A percentile compares a stretch with the other conserved stretches of the same genome.
These are phyloP conservation scores for Calonectria multiphialidica DNA, from an alignment of 2,329 filamentous ascomycete species.

Conservation along the genomic window DNA sequence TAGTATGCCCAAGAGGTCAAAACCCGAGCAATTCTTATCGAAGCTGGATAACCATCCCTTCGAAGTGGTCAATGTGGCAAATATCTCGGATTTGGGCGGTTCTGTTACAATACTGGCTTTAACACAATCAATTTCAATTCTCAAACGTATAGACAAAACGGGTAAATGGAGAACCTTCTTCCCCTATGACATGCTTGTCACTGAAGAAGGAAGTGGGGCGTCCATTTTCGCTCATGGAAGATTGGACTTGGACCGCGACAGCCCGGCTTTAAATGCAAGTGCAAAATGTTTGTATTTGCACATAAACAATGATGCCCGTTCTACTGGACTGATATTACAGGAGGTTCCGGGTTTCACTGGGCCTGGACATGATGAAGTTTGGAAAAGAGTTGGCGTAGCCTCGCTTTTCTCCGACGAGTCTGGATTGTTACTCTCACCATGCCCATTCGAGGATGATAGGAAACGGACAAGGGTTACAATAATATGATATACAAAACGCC, in stretches of 20 bases:
- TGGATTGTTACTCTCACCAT: neutral
- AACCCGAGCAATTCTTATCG: neutral
- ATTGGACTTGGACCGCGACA: neutral
- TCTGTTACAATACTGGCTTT: neutral
- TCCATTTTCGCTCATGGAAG: neutral
- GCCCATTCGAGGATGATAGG: neutral
- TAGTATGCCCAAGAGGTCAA: neutral
- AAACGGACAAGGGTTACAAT: neutral
- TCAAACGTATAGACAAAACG: neutral
- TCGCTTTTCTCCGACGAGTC: neutral
- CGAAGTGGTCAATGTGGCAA: neutral
- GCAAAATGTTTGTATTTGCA: neutral
- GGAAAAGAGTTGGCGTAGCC: neutral
- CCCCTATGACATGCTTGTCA: neutral
- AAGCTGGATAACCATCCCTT: neutral
- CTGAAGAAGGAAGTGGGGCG: too few species aligned
- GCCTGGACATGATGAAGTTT: neutral
- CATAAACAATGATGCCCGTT: neutral
- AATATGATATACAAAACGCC: neutral
- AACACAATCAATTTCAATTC: neutral
- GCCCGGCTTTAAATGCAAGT: neutral
- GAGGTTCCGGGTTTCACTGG: neutral
- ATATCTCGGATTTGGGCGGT: too few species aligned
- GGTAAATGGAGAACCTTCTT: neutral
- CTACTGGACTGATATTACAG: neutral